These are phyloP conservation scores for Trypanosoma vivax DNA, from an alignment of 208 protist species.

Conservation along the genomic window DNA sequence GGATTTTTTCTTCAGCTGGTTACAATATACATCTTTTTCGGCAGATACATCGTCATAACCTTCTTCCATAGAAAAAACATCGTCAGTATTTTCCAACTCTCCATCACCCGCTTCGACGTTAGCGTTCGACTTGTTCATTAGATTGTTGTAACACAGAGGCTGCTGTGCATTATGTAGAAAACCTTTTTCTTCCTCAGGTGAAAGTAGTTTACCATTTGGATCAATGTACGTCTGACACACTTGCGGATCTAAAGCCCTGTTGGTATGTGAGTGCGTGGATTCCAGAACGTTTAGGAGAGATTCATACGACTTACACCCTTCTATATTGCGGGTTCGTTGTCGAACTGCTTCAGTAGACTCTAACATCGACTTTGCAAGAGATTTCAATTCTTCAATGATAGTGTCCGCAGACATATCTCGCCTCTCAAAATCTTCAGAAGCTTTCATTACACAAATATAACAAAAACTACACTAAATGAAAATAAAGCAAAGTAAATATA, in stretches of 20 bases:
- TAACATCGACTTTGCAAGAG: slow-evolving; percentile 79
- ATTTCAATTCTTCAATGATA: slow-evolving; percentile 80
- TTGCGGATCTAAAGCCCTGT: neutral
- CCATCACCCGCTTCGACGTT: neutral
- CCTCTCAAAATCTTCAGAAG: neutral
- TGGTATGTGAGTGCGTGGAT: neutral
- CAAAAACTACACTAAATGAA: neutral
- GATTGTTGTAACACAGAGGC: neutral
- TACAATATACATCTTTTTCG: neutral
- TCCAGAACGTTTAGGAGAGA: slow-evolving; percentile 60
- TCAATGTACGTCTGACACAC: neutral
- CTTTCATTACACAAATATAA: slow-evolving; percentile 5
- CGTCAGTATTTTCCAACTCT: slow-evolving; percentile 8
- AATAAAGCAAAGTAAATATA: too few species aligned
- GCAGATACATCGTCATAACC: neutral
- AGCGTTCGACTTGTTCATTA: neutral
- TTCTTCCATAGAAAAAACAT: neutral
- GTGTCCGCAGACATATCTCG: slow-evolving; percentile 36
- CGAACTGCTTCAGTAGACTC: slow-evolving; percentile 68
- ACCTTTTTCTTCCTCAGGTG: neutral
- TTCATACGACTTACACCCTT: slow-evolving; percentile 58
- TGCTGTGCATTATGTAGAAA: neutral
- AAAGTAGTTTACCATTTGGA: slow-evolving; percentile 1
- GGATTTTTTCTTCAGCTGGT: neutral
- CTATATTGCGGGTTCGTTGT: slow-evolving; percentile 33